These are phyloP conservation scores for Globisporangium iwayamae DNA, from an alignment of 352 stramenopile genomes.

Conservation along the genomic window DNA sequence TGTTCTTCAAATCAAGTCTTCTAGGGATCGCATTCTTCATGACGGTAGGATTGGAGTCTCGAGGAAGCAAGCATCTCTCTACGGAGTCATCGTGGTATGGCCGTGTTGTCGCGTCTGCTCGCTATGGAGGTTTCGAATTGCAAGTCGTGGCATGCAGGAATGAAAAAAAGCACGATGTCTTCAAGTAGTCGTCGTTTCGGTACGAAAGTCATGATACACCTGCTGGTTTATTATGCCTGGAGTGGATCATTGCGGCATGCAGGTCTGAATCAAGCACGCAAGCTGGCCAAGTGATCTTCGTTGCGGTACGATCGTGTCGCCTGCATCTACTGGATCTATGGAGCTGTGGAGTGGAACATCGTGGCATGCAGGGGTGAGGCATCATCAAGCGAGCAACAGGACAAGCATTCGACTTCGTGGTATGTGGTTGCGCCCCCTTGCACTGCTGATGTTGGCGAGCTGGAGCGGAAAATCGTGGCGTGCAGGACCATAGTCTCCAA, in stretches of 20 bases:
- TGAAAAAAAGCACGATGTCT: no score
- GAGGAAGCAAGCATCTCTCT: not conserved
- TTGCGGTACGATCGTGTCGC: not conserved
- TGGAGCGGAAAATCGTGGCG: not conserved
- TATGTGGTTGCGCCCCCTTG: no score
- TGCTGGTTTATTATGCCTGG: no score
- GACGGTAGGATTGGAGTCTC: no score
- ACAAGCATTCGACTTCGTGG: not conserved
- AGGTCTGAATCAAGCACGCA: no score
- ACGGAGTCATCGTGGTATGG: not conserved
- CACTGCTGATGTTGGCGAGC: no score
- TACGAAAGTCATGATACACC: no score
- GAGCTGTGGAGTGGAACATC: not conserved
- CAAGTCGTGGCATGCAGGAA: not conserved
- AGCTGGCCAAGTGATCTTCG: no score
- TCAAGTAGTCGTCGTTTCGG: no score
- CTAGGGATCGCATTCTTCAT: not conserved
- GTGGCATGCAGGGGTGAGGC: not conserved
- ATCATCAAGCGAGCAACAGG: not conserved
- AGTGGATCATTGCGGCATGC: no score
- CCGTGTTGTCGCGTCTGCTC: not conserved
- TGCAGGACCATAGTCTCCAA: not conserved
- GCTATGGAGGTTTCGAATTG: not conserved
- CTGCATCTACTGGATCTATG: not conserved
- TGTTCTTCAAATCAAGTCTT: not conserved